Evolutionary conservation across 306 rosid species (phyloP), one percentile per base, ranked within the genome.

Genomic region (Cicer chorassanicum): DNA sequence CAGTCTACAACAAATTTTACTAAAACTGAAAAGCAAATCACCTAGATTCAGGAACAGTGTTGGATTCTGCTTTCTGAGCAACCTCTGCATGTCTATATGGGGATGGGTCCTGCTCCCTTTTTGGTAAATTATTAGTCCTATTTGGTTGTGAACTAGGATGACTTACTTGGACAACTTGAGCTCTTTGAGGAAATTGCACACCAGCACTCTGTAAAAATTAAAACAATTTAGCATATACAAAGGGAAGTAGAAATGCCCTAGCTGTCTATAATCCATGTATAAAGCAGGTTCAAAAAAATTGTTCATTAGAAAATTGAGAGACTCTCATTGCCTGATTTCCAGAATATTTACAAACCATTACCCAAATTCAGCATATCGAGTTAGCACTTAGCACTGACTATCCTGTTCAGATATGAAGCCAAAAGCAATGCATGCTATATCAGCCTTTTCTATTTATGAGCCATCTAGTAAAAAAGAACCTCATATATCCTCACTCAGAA

Each of bases 121-220:
- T 88, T 36, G 82, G 88, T 72, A 73, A 50, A 67, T 72, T 61
- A 51, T 9, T 65, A 46, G 69, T 74, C 38, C 62, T 82, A 74
- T 66, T 74, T 75, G 89, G 87, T 81, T 82, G 87, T 84, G 89
- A 74, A 16, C 63, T 72, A 44, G 88, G 88, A 82, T 54, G 67
- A 74, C 80, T 79, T 77, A 88, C 61, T 81, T 84, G 74, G 50
- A 84, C 88, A 50, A 80, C 72, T 78, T 53, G 83, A 54, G 90
- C 86, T 74, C 96, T 82, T 87, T 93, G 93, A 73, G 91, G 88
- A 82, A 93, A 93, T 77, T 93, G 88, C 76, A 91, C 92, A 49
- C 98, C 97, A 40, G 96, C 91, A 84, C 85, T 91, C 98, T 93
- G 89, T 56, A 73, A 75, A 81, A 75, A 49, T 72, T 46, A 64